These are phyloP conservation scores for Hirsutella rhossiliensis DNA, from an alignment of 2,329 filamentous ascomycete species.

Conservation along the genomic window DNA sequence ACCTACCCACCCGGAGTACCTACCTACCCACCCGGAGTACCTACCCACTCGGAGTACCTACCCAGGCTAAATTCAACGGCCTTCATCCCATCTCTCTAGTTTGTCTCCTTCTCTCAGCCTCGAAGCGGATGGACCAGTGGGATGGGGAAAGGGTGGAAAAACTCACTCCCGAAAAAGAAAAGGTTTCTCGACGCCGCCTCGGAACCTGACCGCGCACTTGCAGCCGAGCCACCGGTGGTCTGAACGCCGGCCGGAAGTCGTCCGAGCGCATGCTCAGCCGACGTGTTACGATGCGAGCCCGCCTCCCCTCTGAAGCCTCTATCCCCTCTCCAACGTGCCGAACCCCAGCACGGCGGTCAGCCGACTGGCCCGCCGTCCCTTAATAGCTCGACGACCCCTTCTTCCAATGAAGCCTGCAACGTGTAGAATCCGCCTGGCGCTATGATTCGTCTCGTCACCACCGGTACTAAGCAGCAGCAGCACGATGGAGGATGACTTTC, in stretches of 20 bases:
- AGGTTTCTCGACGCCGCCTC: not conserved
- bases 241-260: constrained; percentile 5
- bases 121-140: too few species aligned
- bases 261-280: constrained; percentile 1
- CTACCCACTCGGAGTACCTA: too few species aligned
- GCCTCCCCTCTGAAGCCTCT: not conserved
- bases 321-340: not conserved
- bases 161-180: not conserved
- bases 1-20: too few species aligned
- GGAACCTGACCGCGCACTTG: constrained; percentile 5
- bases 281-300: not conserved
- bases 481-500: not conserved
- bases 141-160: too few species aligned
- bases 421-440: not conserved
- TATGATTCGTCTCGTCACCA: not conserved
- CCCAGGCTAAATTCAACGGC: too few species aligned
- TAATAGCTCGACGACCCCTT: not conserved
- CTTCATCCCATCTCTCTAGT: too few species aligned
- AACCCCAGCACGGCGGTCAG: not conserved
- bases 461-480: not conserved
- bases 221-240: not conserved
- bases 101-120: too few species aligned
- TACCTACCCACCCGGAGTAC: too few species aligned
- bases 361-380: not conserved
- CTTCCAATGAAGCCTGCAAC: too few species aligned